A percentile compares a stretch with the other conserved stretches of the same genome.
Evolutionary conservation across 805 yeast species (phyloP).

Genomic region (Teunomyces lycoperdinae): DNA sequence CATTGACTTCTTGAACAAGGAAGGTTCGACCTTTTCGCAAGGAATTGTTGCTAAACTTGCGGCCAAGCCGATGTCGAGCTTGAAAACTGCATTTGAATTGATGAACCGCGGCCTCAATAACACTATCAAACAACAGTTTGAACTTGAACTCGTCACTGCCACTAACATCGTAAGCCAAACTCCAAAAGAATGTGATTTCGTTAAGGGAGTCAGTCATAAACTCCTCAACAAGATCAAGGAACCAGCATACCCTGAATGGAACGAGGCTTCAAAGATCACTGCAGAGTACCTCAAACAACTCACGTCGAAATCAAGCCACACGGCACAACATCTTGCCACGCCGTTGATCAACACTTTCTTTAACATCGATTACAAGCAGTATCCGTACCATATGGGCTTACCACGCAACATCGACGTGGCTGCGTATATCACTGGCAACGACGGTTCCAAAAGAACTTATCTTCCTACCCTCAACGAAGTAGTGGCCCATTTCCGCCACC

Average conservation of each 20-base stretch:
- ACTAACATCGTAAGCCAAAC: slow-evolving; percentile 62
- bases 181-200: slow-evolving; percentile 55
- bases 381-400: slow-evolving; percentile 72
- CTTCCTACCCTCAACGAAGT: slow-evolving; percentile 71
- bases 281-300: slow-evolving; percentile 18
- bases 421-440: slow-evolving; percentile 66
- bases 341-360: slow-evolving; percentile 41
- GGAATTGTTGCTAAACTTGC: slow-evolving; percentile 53
- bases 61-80: slow-evolving; percentile 73
- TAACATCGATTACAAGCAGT: slow-evolving; percentile 38
- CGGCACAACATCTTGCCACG: slow-evolving; percentile 20
- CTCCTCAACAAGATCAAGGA: slow-evolving; percentile 57
- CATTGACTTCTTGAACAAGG: slow-evolving; percentile 47
- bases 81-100: slow-evolving; percentile 68
- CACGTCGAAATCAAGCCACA: slow-evolving; percentile 17
- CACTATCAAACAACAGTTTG: slow-evolving; percentile 63
- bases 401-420: slow-evolving; percentile 70
- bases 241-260: slow-evolving; percentile 49
- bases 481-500: slow-evolving; percentile 54
- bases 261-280: slow-evolving; percentile 21
- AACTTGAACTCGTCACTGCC: slow-evolving; percentile 73
- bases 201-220: slow-evolving; percentile 64
- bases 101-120: slow-evolving; percentile 58
- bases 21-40: slow-evolving; percentile 65
- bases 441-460: slow-evolving; percentile 59